A percentile compares a stretch with the other conserved stretches of the same genome.
Evolutionary conservation across 1,139 yeast genomes (phyloP).

Genomic region (Candida sojae): DNA sequence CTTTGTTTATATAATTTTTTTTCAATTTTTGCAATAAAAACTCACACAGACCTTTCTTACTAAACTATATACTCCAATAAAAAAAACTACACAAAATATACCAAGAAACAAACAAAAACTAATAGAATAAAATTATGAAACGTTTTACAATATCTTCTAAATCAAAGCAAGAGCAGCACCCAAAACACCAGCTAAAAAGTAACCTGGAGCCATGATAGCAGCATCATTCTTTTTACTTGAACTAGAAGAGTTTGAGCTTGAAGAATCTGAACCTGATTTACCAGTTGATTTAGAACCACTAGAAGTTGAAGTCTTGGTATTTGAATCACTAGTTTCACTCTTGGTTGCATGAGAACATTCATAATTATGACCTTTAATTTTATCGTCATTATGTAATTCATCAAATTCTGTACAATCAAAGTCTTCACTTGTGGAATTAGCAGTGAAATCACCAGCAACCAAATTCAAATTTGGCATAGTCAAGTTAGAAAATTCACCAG

Average conservation of each 20-base stretch:
- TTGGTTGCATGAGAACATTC: constrained; percentile 40
- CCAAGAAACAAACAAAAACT: background rate
- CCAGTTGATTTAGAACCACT: constrained; percentile 5
- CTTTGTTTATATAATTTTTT: too few species aligned
- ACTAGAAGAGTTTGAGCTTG: constrained; percentile 9
- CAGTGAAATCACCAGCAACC: constrained; percentile 47
- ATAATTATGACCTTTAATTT: constrained; percentile 49
- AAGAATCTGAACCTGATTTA: constrained; percentile 9
- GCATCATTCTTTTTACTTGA: constrained; percentile 10
- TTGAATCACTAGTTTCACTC: constrained; percentile 6
- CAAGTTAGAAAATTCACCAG: constrained; percentile 43
- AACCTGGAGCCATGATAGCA: constrained; percentile 7
- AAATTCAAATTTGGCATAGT: constrained; percentile 37
- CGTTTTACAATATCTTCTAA: background rate
- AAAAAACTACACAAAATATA: background rate
- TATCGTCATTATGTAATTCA: constrained; percentile 30
- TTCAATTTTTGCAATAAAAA: background rate
- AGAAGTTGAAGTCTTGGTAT: constrained; percentile 8
- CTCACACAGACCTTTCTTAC: background rate
- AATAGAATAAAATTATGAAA: background rate
- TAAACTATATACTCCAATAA: background rate
- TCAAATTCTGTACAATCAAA: constrained; percentile 41
- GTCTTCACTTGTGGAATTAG: constrained; percentile 38
- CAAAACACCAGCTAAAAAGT: constrained; percentile 4
- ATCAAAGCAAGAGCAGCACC: constrained; percentile 7